Evolutionary conservation across 441 rosid species (phyloP), one percentile per base, ranked within the genome.

Genomic region (Pelargonium cotyledonis): DNA sequence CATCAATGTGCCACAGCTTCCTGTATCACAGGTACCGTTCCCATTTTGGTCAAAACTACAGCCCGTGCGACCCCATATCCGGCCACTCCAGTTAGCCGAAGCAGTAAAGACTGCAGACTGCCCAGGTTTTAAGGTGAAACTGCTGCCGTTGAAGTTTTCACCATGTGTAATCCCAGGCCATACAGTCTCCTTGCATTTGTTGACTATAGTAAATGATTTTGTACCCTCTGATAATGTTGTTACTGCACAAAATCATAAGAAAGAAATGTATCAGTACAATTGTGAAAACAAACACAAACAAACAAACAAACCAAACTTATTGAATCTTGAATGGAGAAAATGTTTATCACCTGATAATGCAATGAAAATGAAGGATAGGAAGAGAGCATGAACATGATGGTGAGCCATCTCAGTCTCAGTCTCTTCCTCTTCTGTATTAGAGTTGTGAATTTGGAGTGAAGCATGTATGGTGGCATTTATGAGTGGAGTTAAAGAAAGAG

Each of bases 111-210:
- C 89, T 0, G 86, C 71, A 7, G 96, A 90, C 67, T 95, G 92
- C 38, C 86, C 91, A 2, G 95, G 1, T 74, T 84, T 88, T 1
- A 95, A 70, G 19, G 61, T 64, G 64, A 92, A 82, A 55, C 99
- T 96, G 4, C 97, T 96, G 0, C 88, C 92, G 12, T 82, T 77
- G 58, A 51, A 51, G 81, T 79, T 79, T 0, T 89, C 97, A 0
- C 96, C 99, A 0, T 92, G 97, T 18, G 79, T 83, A 7, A 92
- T 76, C 16, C 77, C 99, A 0, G 99, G 99, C 98, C 98, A 95
- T 46, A 95, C 21, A 14, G 79, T 83, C 68, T 92, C 89, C 55
- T 81, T 76, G 77, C 99, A 95, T 15, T 74, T 29, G 80, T 92
- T 95, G 49, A 88, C 68, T 8, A 95, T 83, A 38, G 99, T 95